Percentiles rank a stretch among this genome's conserved stretches.
These are phyloP conservation scores for Dissophora globulifera DNA, from an alignment of 192 early-diverging fungal genomes.

Conservation along the genomic window DNA sequence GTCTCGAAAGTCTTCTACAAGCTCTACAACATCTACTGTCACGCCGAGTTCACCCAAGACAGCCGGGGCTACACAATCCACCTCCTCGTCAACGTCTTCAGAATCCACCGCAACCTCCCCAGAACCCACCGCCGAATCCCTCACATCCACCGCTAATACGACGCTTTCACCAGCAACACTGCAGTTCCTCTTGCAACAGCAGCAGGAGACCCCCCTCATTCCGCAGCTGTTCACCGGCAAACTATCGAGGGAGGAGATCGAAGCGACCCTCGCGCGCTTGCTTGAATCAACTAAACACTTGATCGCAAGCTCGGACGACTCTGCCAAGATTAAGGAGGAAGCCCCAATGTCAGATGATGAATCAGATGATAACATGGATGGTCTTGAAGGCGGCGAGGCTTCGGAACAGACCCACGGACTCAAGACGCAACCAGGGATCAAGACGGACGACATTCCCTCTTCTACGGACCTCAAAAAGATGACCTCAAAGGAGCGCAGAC, in stretches of 20 bases:
- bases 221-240: slow-evolving; percentile 51
- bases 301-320: slow-evolving; percentile 12
- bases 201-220: slow-evolving; percentile 43
- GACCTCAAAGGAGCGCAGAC: slow-evolving; percentile 79
- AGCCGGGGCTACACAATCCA: neutral
- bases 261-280: slow-evolving; percentile 36
- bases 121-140: slow-evolving; percentile 20
- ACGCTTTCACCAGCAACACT: slow-evolving; percentile 50
- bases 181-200: slow-evolving; percentile 44
- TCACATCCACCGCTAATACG: slow-evolving; percentile 32
- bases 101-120: slow-evolving; percentile 1
- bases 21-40: neutral
- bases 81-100: slow-evolving; percentile 8
- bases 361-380: slow-evolving; percentile 34
- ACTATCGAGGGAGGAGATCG: slow-evolving; percentile 42
- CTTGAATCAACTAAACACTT: slow-evolving; percentile 48
- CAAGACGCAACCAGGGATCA: slow-evolving; percentile 54
- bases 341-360: slow-evolving; percentile 38
- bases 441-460: slow-evolving; percentile 53
- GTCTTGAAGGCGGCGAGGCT: neutral
- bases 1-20: slow-evolving; percentile 32
- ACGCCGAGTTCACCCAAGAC: too few relatives aligned
- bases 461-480: slow-evolving; percentile 70
- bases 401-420: slow-evolving; percentile 42
- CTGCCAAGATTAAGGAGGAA: slow-evolving; percentile 33